Conservation (phyloP, 345 rosid genomes). For the Firmiana major region DNA sequence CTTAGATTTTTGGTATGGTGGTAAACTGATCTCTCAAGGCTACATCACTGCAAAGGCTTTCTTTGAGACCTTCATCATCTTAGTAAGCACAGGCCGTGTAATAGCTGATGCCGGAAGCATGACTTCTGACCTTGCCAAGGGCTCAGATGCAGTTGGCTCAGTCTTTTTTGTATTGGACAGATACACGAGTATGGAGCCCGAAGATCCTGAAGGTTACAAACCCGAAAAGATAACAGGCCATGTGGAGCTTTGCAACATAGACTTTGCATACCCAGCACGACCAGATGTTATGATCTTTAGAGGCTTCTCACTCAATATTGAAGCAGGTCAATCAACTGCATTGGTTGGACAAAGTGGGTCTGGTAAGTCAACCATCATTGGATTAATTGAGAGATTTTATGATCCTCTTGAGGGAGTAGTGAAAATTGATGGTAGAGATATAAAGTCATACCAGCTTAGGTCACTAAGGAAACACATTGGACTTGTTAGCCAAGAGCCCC, state of each 20-base stretch:
- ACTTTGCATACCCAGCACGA: constrained; percentile 61
- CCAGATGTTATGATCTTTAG: constrained; percentile 45
- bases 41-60: constrained; percentile 5
- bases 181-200: constrained; percentile 33
- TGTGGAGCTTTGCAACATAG: constrained; percentile 41
- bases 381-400: constrained; percentile 61
- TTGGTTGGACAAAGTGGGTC: constrained; percentile 82
- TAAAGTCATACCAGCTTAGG: constrained; percentile 43
- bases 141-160: background rate
- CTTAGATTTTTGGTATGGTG: constrained; percentile 7
- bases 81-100: background rate
- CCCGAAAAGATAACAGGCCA: constrained; percentile 40
- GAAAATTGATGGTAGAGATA: constrained; percentile 49
- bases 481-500: constrained; percentile 74
- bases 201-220: constrained; percentile 42
- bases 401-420: constrained; percentile 51
- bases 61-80: background rate
- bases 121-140: background rate
- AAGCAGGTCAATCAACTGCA: constrained; percentile 65
- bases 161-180: constrained; percentile 11
- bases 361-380: constrained; percentile 70
- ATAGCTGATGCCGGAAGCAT: constrained; percentile 10
- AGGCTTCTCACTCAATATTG: constrained; percentile 46
- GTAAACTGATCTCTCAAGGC: constrained; percentile 1
- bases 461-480: constrained; percentile 58